Base-by-base conservation (phyloP, 192 early-diverging fungal genomes). In the Bifiguratus adelaidae region DNA sequence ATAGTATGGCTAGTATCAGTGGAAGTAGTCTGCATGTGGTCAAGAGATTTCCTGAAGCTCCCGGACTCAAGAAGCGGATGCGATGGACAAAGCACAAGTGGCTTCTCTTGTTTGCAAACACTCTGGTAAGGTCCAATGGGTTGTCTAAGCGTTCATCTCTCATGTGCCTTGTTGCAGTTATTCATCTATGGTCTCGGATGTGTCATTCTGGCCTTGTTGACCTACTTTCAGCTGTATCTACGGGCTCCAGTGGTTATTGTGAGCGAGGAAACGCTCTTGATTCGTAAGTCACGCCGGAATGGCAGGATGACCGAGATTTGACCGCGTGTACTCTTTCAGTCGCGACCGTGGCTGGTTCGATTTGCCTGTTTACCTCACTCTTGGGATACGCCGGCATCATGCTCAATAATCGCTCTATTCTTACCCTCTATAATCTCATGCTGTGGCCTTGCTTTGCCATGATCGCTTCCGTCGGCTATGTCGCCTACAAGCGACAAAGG, bases 41-140 rank as follows among this genome's bases (percentile, higher is more conserved):
- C 13, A 64, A 64, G 12, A 28, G 55, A 21, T 58, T 38, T 34
- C 18, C 28, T 1, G 8, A 33, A 5, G 45, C 48, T 16, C 23
- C 16, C 23, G 44, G 32, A 18, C 9, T 23, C 44, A 45, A 45
- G 44, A 51, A 51, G 38, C 23, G 26, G 38, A 19, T 11, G 6
- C 48, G 62, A 23, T 74, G 71, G 71, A 74, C 71, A 0, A 24
- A 42, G 7, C 68, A 69, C 25, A 74, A 74, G 19, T 49, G 56
- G 42, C 48, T 61, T 32, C 33, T 74, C 7, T 56, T 74, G 4
- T 15, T 69, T 19, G 48, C 71, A 2, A 74, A 74, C 30, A 70
- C 61, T 7, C 15, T 70, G 18, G 67, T 73, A 63, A 51, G 59
- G 6, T 30, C 11, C 13, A 23, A 24, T 26, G 6, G 15, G n/a